Percentiles rank a stretch among this genome's conserved stretches.
phyloP scores from a whole-genome alignment of 2,329 filamentous ascomycete genomes.

The Botrytis tulipae region DNA sequence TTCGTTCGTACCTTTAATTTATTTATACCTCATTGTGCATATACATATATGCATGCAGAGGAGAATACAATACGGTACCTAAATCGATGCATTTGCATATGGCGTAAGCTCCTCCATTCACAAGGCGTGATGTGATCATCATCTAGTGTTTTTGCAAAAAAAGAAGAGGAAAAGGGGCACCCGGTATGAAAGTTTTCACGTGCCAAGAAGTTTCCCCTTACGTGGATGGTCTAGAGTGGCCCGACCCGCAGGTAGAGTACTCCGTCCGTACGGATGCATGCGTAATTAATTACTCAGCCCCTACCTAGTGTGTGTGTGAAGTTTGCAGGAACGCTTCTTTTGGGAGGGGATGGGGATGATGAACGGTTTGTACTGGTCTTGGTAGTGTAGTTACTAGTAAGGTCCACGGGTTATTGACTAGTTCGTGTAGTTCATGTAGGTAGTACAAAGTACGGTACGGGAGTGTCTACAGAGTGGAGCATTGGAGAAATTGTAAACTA shows the following conservation, averaged over 20 bases:
- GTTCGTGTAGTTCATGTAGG: neutral
- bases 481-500: neutral
- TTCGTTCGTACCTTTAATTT: neutral
- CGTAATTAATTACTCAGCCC: neutral
- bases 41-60: neutral
- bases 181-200: neutral
- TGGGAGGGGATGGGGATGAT: too few relatives aligned
- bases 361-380: neutral
- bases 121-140: neutral
- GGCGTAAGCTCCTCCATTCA: neutral
- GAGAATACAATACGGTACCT: neutral
- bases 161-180: neutral
- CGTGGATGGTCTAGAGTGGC: slow-evolving; percentile 7
- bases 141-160: neutral
- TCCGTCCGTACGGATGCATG: neutral
- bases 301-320: neutral
- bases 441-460: neutral
- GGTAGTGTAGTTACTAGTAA: neutral
- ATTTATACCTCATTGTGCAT: slow-evolving; percentile 7
- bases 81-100: neutral
- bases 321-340: neutral
- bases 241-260: neutral
- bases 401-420: neutral
- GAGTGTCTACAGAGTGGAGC: neutral
- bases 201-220: neutral